Conservation (phyloP, 345 rosid genomes). For the Brassica carinata region DNA sequence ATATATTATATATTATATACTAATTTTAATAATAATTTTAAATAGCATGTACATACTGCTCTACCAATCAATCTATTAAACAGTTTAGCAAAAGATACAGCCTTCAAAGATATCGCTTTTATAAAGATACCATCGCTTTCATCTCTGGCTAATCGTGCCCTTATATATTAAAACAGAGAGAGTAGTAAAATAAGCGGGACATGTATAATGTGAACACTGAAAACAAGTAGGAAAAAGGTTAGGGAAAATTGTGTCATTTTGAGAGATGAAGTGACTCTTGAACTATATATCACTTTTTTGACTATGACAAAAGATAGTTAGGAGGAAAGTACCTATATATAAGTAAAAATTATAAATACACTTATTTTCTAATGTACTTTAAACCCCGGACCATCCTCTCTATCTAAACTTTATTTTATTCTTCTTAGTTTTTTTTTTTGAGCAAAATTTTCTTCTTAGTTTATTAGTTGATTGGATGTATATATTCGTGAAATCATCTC, state of each 20-base stretch:
- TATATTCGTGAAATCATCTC: slow-evolving; percentile 25
- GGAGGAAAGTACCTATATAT: slow-evolving; percentile 26
- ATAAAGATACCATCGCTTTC: too few species aligned
- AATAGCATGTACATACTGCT: too few species aligned
- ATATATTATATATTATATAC: too few species aligned
- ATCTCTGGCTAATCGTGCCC: too few species aligned
- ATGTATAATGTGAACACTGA: slow-evolving; percentile 20
- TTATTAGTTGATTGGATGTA: slow-evolving; percentile 22
- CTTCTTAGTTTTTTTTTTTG: slow-evolving; percentile 18
- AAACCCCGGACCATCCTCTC: slow-evolving; percentile 30
- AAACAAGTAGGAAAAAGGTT: slow-evolving; percentile 2
- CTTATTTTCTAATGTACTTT: neutral
- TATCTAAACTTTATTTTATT: slow-evolving; percentile 27
- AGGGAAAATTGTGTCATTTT: slow-evolving; percentile 27
- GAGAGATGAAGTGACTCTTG: slow-evolving; percentile 24
- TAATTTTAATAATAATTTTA: too few species aligned
- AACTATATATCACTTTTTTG: slow-evolving; percentile 29
- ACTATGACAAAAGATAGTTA: slow-evolving; percentile 32
- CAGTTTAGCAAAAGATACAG: too few species aligned
- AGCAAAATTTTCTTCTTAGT: slow-evolving; percentile 23
- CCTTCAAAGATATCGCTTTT: too few species aligned
- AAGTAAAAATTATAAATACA: neutral
- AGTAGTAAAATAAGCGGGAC: neutral
- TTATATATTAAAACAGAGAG: too few species aligned
- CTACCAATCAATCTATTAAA: too few species aligned